These are phyloP conservation scores for Trichoderma parareesei DNA, from an alignment of 495 filamentous ascomycete species.

Conservation along the genomic window DNA sequence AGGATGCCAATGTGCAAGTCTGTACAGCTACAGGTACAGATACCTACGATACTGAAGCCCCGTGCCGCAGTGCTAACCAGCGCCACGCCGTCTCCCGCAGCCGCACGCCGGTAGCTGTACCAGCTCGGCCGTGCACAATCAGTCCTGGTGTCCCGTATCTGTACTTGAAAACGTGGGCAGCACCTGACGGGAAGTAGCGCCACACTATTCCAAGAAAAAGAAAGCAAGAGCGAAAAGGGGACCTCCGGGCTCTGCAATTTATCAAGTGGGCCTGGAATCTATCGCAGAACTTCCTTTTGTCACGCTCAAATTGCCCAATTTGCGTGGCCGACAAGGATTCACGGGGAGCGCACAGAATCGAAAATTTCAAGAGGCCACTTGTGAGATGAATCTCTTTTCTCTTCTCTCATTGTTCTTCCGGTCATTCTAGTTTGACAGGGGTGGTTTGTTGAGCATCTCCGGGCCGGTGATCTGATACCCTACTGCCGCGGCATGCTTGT, in stretches of 20 bases:
- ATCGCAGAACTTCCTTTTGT: conserved; percentile 6
- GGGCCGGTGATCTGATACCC: too few relatives aligned
- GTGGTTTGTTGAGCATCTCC: too few relatives aligned
- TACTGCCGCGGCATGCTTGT: too few relatives aligned
- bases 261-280: conserved; percentile 2
- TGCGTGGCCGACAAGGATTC: conserved; percentile 2
- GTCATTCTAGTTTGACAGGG: too few relatives aligned
- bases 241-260: conserved; percentile 4
- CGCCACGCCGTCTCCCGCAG: not conserved
- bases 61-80: not conserved
- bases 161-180: too few relatives aligned
- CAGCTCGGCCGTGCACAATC: too few relatives aligned
- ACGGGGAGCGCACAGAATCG: not conserved
- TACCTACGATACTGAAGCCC: not conserved
- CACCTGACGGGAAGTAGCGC: too few relatives aligned
- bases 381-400: too few relatives aligned
- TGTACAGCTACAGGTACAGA: not conserved
- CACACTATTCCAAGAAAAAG: not conserved
- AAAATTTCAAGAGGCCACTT: too few relatives aligned
- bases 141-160: not conserved
- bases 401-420: too few relatives aligned
- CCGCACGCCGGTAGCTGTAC: not conserved
- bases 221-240: not conserved
- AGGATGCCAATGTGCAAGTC: too few relatives aligned
- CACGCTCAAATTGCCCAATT: conserved; percentile 8